phyloP scores from a whole-genome alignment of 495 filamentous ascomycete genomes.

The Talaromyces stipitatus region DNA sequence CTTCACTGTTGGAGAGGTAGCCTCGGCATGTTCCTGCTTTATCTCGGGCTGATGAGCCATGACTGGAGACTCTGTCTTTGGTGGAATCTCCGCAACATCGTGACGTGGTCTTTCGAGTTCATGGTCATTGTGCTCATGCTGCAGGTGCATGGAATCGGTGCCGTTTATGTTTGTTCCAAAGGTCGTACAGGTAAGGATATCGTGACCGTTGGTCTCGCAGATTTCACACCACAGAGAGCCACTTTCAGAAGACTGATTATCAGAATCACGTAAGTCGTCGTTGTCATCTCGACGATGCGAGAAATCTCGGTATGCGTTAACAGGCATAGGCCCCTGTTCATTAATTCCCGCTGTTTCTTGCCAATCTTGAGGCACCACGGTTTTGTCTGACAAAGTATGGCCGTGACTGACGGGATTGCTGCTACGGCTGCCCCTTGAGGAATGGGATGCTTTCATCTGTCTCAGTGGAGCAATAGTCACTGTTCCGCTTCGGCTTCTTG shows the following conservation, averaged over 20 bases:
- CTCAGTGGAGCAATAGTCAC: conserved; percentile 27
- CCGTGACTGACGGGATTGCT: conserved; percentile 22
- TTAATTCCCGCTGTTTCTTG: conserved; percentile 27
- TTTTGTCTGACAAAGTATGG: conserved; percentile 39
- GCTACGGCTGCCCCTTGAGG: conserved; percentile 22
- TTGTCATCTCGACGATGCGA: conserved; percentile 21
- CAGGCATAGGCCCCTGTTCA: conserved; percentile 14
- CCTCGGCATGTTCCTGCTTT: neutral
- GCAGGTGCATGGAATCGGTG: conserved; percentile 18
- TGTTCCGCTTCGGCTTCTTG: conserved; percentile 32
- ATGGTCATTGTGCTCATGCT: conserved; percentile 6
- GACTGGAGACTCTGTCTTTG: neutral
- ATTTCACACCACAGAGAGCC: conserved; percentile 89
- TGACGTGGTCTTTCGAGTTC: neutral
- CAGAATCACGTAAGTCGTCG: conserved; percentile 54
- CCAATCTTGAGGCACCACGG: conserved; percentile 38
- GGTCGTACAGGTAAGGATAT: conserved; percentile 86
- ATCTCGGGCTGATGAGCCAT: neutral
- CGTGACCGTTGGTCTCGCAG: conserved; percentile 87
- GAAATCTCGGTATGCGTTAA: neutral
- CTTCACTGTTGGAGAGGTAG: conserved; percentile 19
- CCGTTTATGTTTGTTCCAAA: conserved; percentile 53
- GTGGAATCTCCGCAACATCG: neutral
- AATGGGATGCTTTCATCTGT: conserved; percentile 31
- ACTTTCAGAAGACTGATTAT: conserved; percentile 64